Percentiles rank a stretch among this genome's conserved stretches.
Evolutionary conservation across 306 rosid species (phyloP).

Genomic region (Prunus mume): DNA sequence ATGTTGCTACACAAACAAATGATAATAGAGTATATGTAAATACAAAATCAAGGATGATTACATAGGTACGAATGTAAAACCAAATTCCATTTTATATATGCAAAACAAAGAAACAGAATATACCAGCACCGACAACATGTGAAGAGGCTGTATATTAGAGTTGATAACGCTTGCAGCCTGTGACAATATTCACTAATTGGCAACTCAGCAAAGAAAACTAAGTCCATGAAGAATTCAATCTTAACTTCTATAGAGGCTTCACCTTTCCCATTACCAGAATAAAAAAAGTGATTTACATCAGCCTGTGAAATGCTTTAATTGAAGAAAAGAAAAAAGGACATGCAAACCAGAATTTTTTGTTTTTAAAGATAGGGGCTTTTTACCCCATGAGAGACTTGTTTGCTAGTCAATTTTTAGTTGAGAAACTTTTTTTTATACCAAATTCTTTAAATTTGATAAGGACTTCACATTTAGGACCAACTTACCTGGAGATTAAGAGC

Average conservation of each 20-base stretch:
- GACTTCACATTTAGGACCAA: not conserved
- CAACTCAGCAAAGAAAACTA: not conserved
- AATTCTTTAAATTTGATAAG: not conserved
- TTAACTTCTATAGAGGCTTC: not conserved
- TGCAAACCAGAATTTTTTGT: not conserved
- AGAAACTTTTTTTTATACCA: not conserved
- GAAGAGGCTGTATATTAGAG: conserved; percentile 47
- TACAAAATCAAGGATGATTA: not conserved
- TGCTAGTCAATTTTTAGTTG: not conserved
- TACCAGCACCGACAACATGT: conserved; percentile 40
- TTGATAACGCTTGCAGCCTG: conserved; percentile 39
- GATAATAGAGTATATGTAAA: not conserved
- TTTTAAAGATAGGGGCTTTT: not conserved
- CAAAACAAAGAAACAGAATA: conserved; percentile 4
- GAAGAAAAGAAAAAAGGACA: not conserved
- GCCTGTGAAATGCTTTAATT: not conserved
- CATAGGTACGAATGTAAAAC: not conserved
- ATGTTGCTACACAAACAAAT: conserved; percentile 29
- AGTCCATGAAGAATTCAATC: not conserved
- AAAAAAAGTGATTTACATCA: not conserved
- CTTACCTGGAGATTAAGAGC: conserved; percentile 53
- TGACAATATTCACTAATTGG: conserved; percentile 19
- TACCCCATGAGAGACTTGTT: not conserved
- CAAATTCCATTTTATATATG: not conserved
- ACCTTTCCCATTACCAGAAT: not conserved